phyloP scores from a whole-genome alignment of 2,329 filamentous ascomycete species.

The Xenosphaeropsis pyriputrescens region DNA sequence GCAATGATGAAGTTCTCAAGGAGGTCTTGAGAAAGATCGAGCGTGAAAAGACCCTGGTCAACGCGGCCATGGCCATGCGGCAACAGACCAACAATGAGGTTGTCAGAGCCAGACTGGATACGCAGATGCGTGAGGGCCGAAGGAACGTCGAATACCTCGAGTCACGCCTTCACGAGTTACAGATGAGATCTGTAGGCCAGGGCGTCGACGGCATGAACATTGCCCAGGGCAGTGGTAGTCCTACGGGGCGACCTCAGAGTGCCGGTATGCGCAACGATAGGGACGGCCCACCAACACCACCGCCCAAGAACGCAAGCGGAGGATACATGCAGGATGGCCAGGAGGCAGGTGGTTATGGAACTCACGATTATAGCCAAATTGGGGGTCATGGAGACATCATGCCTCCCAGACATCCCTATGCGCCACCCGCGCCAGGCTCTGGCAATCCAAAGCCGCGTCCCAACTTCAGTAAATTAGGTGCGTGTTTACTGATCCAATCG shows the following conservation, averaged over 20 bases:
- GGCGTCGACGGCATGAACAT: slow-evolving; percentile 55
- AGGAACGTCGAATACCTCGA: slow-evolving; percentile 94
- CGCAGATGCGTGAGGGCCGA: slow-evolving; percentile 84
- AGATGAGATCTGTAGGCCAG: slow-evolving; percentile 61
- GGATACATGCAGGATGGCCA: slow-evolving; percentile 27
- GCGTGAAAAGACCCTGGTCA: slow-evolving; percentile 89
- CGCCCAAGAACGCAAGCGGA: slow-evolving; percentile 54
- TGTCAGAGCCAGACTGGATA: slow-evolving; percentile 81
- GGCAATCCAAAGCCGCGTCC: slow-evolving; percentile 60
- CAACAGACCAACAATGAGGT: slow-evolving; percentile 88
- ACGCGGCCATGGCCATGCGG: slow-evolving; percentile 87
- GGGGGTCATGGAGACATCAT: slow-evolving; percentile 59
- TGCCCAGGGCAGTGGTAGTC: slow-evolving; percentile 23
- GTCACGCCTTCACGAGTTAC: slow-evolving; percentile 76
- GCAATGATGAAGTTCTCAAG: slow-evolving; percentile 50
- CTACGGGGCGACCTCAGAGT: slow-evolving; percentile 26
- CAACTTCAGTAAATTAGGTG: slow-evolving; percentile 95
- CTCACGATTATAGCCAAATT: slow-evolving; percentile 37
- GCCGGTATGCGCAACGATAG: slow-evolving; percentile 28
- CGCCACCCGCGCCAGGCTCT: slow-evolving; percentile 53
- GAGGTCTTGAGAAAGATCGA: slow-evolving; percentile 96
- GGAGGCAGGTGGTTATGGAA: slow-evolving; percentile 50
- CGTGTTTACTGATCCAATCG: slow-evolving; percentile 16
- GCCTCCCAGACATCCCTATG: slow-evolving; percentile 69
- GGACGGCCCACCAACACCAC: slow-evolving; percentile 43